Conservation (phyloP, 306 rosid species). For the Prunus salicina region DNA sequence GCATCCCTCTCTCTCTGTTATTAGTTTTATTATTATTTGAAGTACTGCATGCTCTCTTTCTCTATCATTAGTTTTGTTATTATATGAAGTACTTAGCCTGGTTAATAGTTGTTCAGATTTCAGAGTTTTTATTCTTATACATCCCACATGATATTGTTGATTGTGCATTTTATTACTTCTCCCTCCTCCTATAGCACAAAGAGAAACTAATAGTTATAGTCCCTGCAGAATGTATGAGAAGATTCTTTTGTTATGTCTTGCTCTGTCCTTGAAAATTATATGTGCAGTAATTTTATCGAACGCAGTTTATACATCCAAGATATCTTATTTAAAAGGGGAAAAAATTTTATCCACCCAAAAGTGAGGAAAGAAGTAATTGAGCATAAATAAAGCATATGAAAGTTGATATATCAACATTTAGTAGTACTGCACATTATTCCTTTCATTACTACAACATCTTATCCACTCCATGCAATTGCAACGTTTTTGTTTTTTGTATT, state of each 20-base stretch:
- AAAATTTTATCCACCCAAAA: no score
- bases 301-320: neutral
- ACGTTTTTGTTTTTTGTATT: neutral
- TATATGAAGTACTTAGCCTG: neutral
- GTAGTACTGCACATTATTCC: neutral
- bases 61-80: no score
- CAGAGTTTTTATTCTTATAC: neutral
- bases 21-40: neutral
- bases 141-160: conserved; percentile 2
- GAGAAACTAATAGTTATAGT: neutral
- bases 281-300: neutral
- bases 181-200: neutral
- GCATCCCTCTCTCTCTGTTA: neutral
- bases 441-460: neutral
- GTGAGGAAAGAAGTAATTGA: neutral
- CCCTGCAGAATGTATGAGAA: neutral
- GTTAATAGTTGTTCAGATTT: conserved; percentile 1
- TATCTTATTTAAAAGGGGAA: neutral
- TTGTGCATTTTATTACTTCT: neutral
- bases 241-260: neutral
- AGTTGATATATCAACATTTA: neutral
- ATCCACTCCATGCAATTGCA: no score
- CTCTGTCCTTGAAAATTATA: neutral
- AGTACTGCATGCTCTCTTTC: neutral
- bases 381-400: no score